These are phyloP conservation scores for Pelargonium exstipulatum DNA, from an alignment of 441 rosid species.

Conservation along the genomic window DNA sequence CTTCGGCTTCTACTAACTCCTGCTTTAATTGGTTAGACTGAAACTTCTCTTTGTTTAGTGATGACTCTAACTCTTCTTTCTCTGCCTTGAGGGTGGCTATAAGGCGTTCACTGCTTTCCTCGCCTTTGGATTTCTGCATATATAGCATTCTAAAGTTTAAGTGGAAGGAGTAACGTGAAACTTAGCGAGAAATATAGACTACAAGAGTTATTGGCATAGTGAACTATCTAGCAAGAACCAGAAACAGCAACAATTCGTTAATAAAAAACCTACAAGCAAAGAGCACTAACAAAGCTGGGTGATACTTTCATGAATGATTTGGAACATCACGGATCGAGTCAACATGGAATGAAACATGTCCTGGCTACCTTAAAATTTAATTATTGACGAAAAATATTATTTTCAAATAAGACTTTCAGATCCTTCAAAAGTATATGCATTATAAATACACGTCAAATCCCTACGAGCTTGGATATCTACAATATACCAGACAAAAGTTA, in stretches of 20 bases:
- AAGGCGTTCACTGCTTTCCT: slow-evolving; percentile 41
- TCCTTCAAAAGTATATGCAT: neutral
- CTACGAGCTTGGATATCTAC: neutral
- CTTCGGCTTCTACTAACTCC: slow-evolving; percentile 70
- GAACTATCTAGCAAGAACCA: neutral
- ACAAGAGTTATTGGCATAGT: neutral
- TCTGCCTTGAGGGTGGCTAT: slow-evolving; percentile 58
- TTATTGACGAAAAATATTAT: neutral
- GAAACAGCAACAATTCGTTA: neutral
- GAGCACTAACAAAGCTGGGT: neutral
- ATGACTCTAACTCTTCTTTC: slow-evolving; percentile 73
- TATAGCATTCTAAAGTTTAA: slow-evolving; percentile 15
- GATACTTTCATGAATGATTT: too few species aligned
- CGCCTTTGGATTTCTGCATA: slow-evolving; percentile 47
- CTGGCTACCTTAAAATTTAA: neutral
- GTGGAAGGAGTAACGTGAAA: slow-evolving; percentile 3
- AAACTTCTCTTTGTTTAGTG: slow-evolving; percentile 66
- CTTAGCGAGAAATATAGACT: neutral
- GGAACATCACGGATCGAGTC: neutral
- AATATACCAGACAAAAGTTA: neutral
- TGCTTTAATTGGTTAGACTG: slow-evolving; percentile 65
- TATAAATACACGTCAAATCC: neutral
- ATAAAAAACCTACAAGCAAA: neutral
- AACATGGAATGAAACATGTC: neutral
- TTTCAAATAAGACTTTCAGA: neutral